Evolutionary conservation across 1,139 yeast species (phyloP).

Genomic region (Debaryomycetaceae sp.): DNA sequence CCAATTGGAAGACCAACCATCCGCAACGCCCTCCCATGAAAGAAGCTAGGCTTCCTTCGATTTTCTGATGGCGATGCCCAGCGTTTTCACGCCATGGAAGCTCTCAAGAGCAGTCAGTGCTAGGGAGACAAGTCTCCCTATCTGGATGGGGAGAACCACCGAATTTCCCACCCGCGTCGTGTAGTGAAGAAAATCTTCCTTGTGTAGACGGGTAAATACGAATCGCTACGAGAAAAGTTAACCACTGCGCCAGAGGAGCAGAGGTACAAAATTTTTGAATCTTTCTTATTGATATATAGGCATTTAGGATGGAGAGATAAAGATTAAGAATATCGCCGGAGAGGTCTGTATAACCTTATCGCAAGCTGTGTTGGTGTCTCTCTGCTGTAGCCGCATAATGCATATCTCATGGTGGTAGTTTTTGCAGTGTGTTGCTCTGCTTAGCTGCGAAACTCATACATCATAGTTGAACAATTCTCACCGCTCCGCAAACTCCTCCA

Average conservation of each 20-base stretch:
- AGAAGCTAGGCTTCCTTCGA: conserved; percentile 15
- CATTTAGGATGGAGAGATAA: no score
- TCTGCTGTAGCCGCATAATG: no score
- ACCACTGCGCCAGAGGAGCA: conserved; percentile 24
- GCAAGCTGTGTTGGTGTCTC: no score
- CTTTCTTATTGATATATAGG: no score
- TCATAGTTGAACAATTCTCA: no score
- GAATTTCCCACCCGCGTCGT: conserved; percentile 75
- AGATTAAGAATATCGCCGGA: no score
- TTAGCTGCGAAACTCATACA: no score
- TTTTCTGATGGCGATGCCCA: conserved; percentile 75
- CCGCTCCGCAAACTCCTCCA: no score
- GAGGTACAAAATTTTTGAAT: neutral
- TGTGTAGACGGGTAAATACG: conserved; percentile 68
- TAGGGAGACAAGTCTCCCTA: conserved; percentile 9
- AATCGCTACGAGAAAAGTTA: conserved; percentile 48
- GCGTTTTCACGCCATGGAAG: conserved; percentile 66
- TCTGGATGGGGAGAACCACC: conserved; percentile 67
- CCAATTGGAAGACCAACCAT: conserved; percentile 54
- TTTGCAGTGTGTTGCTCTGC: no score
- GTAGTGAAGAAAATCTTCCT: conserved; percentile 21
- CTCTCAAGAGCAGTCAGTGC: conserved; percentile 58
- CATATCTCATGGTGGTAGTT: no score
- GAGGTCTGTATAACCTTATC: no score
- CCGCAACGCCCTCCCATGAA: conserved; percentile 72